A percentile compares a stretch with the other conserved stretches of the same genome.
These are phyloP conservation scores for Hypericum androsaemum DNA, from an alignment of 345 rosid species.

Conservation along the genomic window DNA sequence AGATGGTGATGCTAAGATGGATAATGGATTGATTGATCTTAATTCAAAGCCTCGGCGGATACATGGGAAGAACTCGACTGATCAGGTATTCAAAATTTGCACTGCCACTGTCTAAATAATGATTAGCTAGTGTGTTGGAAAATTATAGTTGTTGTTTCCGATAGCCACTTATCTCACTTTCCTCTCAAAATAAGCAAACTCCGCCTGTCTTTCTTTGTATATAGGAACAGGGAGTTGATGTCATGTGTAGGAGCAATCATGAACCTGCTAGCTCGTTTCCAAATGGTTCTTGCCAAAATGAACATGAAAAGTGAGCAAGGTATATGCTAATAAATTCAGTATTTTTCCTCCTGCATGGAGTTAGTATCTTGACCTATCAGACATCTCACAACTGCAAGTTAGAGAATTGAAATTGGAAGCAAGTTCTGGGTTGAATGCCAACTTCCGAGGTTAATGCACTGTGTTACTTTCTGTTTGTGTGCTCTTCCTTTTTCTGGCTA, in stretches of 20 bases:
- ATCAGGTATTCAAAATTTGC: constrained; percentile 32
- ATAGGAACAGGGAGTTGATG: constrained; percentile 43
- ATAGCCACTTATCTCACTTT: neutral
- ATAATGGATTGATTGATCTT: constrained; percentile 54
- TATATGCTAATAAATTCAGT: constrained; percentile 3
- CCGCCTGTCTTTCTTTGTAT: constrained; percentile 3
- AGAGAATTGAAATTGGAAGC: no score
- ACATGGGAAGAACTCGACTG: constrained; percentile 40
- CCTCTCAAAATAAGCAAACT: neutral
- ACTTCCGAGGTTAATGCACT: no score
- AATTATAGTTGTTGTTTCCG: neutral
- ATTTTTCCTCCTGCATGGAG: no score
- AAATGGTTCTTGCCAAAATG: constrained; percentile 47
- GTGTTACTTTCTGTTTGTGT: no score
- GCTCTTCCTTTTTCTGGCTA: no score
- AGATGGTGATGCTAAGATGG: constrained; percentile 35
- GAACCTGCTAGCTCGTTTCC: constrained; percentile 50
- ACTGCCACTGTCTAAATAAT: neutral
- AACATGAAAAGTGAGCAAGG: constrained; percentile 53
- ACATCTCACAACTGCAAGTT: no score
- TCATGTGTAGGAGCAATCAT: constrained; percentile 35
- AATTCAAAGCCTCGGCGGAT: constrained; percentile 55
- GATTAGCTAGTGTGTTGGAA: neutral
- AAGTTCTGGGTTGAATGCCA: no score
- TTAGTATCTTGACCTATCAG: no score